Conservation (phyloP, 148 eudicot genomes). For the Rhododendron molle region DNA sequence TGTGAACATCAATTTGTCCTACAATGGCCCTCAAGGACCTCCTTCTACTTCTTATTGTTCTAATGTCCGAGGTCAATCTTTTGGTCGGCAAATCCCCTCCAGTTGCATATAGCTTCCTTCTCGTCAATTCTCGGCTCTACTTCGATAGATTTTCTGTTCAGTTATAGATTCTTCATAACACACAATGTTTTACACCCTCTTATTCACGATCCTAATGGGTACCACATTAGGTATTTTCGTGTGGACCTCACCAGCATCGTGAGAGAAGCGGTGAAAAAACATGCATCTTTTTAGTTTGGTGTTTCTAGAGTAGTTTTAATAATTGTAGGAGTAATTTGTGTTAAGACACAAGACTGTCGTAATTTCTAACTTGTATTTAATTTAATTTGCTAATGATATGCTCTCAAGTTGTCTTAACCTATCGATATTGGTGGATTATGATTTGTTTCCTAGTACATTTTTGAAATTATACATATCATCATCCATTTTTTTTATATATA, state of each 20-base stretch:
- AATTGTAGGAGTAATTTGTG: not conserved
- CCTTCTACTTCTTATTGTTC: conserved; percentile 28
- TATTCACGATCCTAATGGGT: not conserved
- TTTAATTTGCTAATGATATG: not conserved
- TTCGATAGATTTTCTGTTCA: not conserved
- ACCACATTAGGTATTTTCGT: not conserved
- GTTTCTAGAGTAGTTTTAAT: not conserved
- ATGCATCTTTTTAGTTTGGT: not conserved
- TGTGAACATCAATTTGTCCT: conserved; percentile 31
- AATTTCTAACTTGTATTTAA: not conserved
- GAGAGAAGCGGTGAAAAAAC: not conserved
- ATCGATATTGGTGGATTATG: not conserved
- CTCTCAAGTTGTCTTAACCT: not conserved
- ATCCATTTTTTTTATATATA: too few species aligned
- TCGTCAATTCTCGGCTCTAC: not conserved
- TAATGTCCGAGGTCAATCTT: conserved; percentile 32
- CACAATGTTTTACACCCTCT: not conserved
- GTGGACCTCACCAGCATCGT: not conserved
- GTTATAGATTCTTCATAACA: not conserved
- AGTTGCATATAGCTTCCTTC: conserved; percentile 14
- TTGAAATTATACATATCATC: not conserved
- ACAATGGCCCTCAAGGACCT: conserved; percentile 24
- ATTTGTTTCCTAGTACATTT: too few species aligned
- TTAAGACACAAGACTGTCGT: not conserved
- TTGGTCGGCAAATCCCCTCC: conserved; percentile 28